A percentile compares a stretch with the other conserved stretches of the same genome.
phyloP scores from a whole-genome alignment of 1,284 basidiomycete genomes.

The Puccinia novopanici region DNA sequence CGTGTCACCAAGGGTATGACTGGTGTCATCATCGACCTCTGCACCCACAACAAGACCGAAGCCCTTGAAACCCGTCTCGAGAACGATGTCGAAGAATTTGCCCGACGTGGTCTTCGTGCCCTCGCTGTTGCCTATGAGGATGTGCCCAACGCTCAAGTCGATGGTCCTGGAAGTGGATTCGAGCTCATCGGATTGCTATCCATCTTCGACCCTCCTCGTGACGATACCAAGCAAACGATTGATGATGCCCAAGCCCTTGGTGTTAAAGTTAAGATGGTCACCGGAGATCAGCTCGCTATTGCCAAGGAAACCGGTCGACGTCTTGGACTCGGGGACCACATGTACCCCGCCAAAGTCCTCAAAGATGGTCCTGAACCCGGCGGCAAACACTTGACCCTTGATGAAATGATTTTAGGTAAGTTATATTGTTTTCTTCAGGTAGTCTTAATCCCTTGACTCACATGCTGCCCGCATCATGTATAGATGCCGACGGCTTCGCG shows the following conservation, averaged over 20 bases:
- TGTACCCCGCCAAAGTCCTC: constrained; percentile 93
- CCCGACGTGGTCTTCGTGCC: constrained; percentile 91
- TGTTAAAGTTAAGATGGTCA: constrained; percentile 99
- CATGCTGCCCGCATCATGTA: constrained; percentile 57
- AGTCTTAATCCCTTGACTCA: background rate
- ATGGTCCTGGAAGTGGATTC: constrained; percentile 88
- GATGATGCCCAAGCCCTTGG: constrained; percentile 94
- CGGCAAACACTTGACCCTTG: constrained; percentile 58
- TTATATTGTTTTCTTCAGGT: constrained; percentile 60
- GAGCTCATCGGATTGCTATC: constrained; percentile 95
- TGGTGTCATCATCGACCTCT: constrained; percentile 69
- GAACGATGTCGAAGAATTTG: constrained; percentile 92
- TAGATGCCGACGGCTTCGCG: constrained; percentile 87
- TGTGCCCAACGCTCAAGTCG: constrained; percentile 68
- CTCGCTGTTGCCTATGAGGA: constrained; percentile 96
- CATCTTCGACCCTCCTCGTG: constrained; percentile 96
- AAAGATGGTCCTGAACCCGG: constrained; percentile 82
- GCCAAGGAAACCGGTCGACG: constrained; percentile 98
- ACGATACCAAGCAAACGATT: constrained; percentile 98
- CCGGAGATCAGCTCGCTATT: constrained; percentile 97
- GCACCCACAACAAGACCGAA: constrained; percentile 92
- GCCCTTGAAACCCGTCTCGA: constrained; percentile 88
- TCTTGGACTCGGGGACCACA: constrained; percentile 92
- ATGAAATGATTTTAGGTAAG: constrained; percentile 61
- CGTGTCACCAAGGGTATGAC: constrained; percentile 99